A percentile compares a stretch with the other conserved stretches of the same genome.
phyloP scores from a whole-genome alignment of 2,329 filamentous ascomycete species.

The Aspergillus cejpii region DNA sequence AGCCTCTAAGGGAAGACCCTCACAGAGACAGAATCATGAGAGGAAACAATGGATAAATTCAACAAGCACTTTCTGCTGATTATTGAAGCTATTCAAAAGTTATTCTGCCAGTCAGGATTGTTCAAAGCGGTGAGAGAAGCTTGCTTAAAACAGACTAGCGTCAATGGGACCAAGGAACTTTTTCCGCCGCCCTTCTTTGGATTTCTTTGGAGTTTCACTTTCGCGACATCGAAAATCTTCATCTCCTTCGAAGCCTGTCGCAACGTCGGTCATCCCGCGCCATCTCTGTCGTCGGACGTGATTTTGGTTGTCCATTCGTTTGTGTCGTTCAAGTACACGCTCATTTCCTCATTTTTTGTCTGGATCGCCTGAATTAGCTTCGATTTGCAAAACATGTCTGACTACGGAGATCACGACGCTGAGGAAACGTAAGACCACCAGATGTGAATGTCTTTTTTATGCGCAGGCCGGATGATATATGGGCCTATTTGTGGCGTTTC shows the following conservation, averaged over 20 bases:
- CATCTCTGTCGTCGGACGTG: constrained; percentile 8
- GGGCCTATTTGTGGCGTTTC: not conserved
- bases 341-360: constrained; percentile 14
- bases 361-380: constrained; percentile 8
- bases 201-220: no score
- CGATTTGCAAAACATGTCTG: constrained; percentile 55
- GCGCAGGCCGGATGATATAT: not conserved
- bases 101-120: constrained; percentile 26
- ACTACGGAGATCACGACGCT: constrained; percentile 62
- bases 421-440: constrained; percentile 49
- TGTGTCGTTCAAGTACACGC: constrained; percentile 5
- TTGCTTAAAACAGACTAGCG: constrained; percentile 24
- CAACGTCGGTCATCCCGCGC: constrained; percentile 13
- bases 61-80: constrained; percentile 2
- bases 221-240: constrained; percentile 22
- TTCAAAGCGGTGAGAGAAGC: constrained; percentile 27
- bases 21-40: constrained; percentile 4
- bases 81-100: constrained; percentile 16
- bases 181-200: constrained; percentile 32
- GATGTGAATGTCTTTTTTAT: constrained; percentile 5
- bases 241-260: constrained; percentile 10
- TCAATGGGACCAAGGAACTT: constrained; percentile 25
- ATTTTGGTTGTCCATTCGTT: constrained; percentile 9
- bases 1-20: constrained; percentile 1
- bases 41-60: not conserved